phyloP scores from a whole-genome alignment of 345 rosid species.

The Arabis hirsuta region DNA sequence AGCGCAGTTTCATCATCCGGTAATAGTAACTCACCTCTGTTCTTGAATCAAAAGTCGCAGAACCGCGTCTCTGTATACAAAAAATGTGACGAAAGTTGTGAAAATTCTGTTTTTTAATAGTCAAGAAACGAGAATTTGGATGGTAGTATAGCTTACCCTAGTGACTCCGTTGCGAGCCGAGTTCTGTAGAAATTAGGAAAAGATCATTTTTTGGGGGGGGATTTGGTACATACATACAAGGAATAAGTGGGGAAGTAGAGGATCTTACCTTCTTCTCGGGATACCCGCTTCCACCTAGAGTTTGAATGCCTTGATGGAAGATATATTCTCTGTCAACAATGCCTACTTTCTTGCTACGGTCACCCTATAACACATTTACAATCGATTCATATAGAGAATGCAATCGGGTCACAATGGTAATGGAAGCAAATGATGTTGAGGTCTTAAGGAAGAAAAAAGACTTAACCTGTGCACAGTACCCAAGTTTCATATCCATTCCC shows the following conservation, averaged over 20 bases:
- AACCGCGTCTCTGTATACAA: slow-evolving; percentile 34
- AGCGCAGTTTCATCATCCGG: not conserved
- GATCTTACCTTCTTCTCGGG: slow-evolving; percentile 56
- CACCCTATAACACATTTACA: slow-evolving; percentile 60
- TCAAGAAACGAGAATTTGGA: slow-evolving; percentile 13
- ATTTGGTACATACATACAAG: not conserved
- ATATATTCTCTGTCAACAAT: slow-evolving; percentile 85
- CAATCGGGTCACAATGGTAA: not conserved
- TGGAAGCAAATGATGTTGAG: not conserved
- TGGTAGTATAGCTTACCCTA: slow-evolving; percentile 18
- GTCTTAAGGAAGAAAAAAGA: not conserved
- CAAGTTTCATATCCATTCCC: slow-evolving; percentile 99
- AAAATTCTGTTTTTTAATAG: not conserved
- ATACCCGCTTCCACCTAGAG: slow-evolving; percentile 70
- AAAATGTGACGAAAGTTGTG: not conserved
- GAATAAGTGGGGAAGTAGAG: slow-evolving; percentile 7
- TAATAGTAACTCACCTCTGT: slow-evolving; percentile 35
- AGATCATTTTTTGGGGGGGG: not conserved
- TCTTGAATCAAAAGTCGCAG: slow-evolving; percentile 40
- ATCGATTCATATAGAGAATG: not conserved
- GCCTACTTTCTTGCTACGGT: slow-evolving; percentile 89
- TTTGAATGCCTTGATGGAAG: slow-evolving; percentile 87
- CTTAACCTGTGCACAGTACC: slow-evolving; percentile 94
- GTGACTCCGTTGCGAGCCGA: slow-evolving; percentile 27
- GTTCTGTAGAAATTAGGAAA: slow-evolving; percentile 28